Evolutionary conservation across 23 red algal genomes (phyloP).

Genomic region (Gracilaria gracilis): DNA sequence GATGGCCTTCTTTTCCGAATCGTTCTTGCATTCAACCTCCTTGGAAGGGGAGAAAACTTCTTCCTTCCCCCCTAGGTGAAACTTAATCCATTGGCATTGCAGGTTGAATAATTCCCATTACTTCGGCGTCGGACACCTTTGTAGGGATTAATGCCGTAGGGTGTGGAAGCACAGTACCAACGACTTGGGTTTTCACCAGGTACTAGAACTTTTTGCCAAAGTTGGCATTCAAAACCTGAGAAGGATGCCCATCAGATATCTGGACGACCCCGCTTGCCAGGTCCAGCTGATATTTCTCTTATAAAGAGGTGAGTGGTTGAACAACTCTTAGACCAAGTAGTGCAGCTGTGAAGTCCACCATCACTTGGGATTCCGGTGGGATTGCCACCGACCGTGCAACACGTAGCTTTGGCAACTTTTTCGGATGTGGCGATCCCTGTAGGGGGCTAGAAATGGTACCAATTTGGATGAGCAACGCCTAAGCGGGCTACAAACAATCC

Average conservation of each 20-base stretch:
- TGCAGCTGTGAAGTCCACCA: not conserved
- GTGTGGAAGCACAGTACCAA: constrained; percentile 23
- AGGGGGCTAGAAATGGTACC: no score
- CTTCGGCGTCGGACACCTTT: not conserved
- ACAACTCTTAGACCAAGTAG: constrained; percentile 5
- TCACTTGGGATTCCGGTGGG: constrained; percentile 1
- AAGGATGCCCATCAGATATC: not conserved
- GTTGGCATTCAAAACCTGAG: constrained; percentile 44
- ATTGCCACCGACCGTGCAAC: not conserved
- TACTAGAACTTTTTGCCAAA: constrained; percentile 14
- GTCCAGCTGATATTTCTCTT: constrained; percentile 6
- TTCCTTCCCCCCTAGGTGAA: no score
- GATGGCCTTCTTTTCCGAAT: no score
- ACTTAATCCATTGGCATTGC: not conserved
- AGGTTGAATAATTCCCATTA: not conserved
- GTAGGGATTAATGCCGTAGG: constrained; percentile 9
- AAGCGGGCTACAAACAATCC: no score
- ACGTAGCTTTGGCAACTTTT: not conserved
- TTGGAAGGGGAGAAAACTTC: not conserved
- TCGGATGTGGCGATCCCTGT: no score
- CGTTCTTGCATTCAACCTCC: not conserved
- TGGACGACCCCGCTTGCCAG: not conserved
- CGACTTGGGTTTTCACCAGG: constrained; percentile 17
- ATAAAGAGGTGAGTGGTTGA: constrained; percentile 14
- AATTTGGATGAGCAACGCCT: no score